Evolutionary conservation across 1,139 yeast genomes (phyloP), one percentile per base, ranked within the genome.

Genomic region (Kazachstania sp.): DNA sequence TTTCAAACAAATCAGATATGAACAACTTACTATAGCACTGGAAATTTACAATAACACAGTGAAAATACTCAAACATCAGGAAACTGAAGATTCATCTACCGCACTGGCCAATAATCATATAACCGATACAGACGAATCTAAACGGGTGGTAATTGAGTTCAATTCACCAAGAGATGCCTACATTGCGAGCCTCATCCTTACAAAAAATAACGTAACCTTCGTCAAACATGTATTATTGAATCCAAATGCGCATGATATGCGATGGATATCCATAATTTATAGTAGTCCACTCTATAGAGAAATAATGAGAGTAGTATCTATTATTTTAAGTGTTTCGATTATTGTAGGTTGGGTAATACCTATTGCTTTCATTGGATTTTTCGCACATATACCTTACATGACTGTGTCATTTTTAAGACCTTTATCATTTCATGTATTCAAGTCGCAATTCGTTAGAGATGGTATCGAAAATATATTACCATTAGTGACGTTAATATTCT

Each of bases 291-390:
- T 68, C 40, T 49, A 61, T 2, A 61, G 64, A 9, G 60, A 69
- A 28, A 26, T 73, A 0, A 71, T 76, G 57, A 65, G 68, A 26
- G 66, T 72, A 13, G 34, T 71, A 5, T 77, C 79, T 0, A 71
- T 72, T 36, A 49, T 74, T 1, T 39, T 75, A 3, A 71, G 77
- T 40, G 65, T 78, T 12, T 49, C 70, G 5, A 66, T 81, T 0
- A 77, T 78, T 4, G 60, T 81, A 1, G 71, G 81, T 8, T 83
- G 86, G 75, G 81, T 81, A 2, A 64, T 83, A 1, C 94, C 94
- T 0, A 87, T 83, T 1, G 83, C 87, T 1, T 71, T 81, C 51
- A 77, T 83, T 43, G 86, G 87, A 0, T 65, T 83, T 13, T 65
- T 83, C 0, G 78, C 87, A 0, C 87, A 83, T 53, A 67, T 81